Evolutionary conservation across 805 yeast species (phyloP).

Genomic region (Cyberlindnera veronae): DNA sequence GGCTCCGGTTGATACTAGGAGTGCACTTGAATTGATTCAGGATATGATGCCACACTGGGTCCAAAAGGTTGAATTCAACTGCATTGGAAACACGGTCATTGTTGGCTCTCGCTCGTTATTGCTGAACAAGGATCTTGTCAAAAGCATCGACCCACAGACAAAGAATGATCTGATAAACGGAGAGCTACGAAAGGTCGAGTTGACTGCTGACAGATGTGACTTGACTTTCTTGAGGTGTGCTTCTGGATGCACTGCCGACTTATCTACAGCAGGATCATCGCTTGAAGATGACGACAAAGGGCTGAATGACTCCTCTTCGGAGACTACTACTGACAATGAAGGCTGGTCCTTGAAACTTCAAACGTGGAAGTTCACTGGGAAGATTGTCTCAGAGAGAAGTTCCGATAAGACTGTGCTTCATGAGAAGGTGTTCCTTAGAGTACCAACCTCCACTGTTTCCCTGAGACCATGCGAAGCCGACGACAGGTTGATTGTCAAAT

Average conservation of each 20-base stretch:
- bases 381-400: constrained; percentile 32
- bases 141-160: constrained; percentile 31
- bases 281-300: constrained; percentile 33
- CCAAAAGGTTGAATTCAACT: constrained; percentile 6
- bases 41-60: constrained; percentile 26
- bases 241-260: constrained; percentile 3
- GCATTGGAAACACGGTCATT: constrained; percentile 23
- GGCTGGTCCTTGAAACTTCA: constrained; percentile 14
- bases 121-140: constrained; percentile 37
- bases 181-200: constrained; percentile 33
- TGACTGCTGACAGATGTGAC: constrained; percentile 23
- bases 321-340: constrained; percentile 5
- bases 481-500: constrained; percentile 25
- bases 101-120: constrained; percentile 43
- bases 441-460: constrained; percentile 27
- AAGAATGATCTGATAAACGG: constrained; percentile 39
- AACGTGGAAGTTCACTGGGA: constrained; percentile 23
- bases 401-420: constrained; percentile 25
- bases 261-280: constrained; percentile 28
- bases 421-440: constrained; percentile 31
- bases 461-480: constrained; percentile 22
- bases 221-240: constrained; percentile 1
- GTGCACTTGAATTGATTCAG: constrained; percentile 14
- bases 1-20: constrained; percentile 4
- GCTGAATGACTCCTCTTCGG: constrained; percentile 22